Evolutionary conservation across 306 rosid species (phyloP).

Genomic region (Quercus cerris): DNA sequence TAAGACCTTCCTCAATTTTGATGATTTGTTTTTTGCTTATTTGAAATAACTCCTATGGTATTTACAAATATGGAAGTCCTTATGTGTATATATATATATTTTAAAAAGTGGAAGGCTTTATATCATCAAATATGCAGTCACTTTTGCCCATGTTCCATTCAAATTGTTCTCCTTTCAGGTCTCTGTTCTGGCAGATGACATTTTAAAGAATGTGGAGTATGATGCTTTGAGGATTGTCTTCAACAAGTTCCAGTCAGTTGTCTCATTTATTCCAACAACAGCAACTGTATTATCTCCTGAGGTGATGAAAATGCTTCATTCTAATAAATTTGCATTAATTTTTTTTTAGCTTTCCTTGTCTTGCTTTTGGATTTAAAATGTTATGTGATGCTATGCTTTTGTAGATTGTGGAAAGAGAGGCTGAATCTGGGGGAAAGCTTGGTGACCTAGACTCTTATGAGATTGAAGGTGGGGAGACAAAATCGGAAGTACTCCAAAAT

Average conservation of each 20-base stretch:
- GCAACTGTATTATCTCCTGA: constrained; percentile 86
- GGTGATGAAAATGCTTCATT: constrained; percentile 42
- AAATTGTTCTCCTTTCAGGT: constrained; percentile 54
- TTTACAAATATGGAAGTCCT: not conserved
- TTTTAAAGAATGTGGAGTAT: constrained; percentile 86
- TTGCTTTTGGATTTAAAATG: constrained; percentile 8
- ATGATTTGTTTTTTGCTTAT: not conserved
- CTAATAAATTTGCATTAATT: not conserved
- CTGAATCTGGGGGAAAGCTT: constrained; percentile 82
- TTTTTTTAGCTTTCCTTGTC: not conserved
- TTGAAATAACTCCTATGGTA: not conserved
- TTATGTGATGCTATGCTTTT: constrained; percentile 12
- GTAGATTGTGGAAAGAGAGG: constrained; percentile 79
- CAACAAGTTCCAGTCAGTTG: constrained; percentile 86
- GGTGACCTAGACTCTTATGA: constrained; percentile 90
- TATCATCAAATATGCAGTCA: not conserved
- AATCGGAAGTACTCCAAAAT: constrained; percentile 89
- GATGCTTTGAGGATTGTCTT: constrained; percentile 81
- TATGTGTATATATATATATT: too few relatives aligned
- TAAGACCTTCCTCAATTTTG: not conserved
- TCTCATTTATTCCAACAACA: constrained; percentile 68
- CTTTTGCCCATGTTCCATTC: constrained; percentile 9
- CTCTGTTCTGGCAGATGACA: constrained; percentile 90
- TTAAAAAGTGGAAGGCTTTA: not conserved
- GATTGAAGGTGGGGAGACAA: constrained; percentile 97